These are phyloP conservation scores for Apiotrichum gracile DNA, from an alignment of 1,284 basidiomycete genomes.

Conservation along the genomic window DNA sequence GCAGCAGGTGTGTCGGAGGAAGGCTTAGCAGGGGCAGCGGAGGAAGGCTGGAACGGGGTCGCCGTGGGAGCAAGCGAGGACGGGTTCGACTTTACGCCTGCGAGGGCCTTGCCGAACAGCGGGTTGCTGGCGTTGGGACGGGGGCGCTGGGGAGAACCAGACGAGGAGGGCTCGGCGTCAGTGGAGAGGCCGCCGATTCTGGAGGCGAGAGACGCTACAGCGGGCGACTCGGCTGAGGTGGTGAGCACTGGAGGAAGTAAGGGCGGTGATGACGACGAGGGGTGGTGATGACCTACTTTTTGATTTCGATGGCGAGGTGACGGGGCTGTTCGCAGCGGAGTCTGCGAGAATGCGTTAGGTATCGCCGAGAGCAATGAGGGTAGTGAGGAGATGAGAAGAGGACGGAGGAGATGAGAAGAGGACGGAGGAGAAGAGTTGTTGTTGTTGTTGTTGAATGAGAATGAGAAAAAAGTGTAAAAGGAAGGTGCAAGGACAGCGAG, in stretches of 20 bases:
- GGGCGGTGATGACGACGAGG: neutral
- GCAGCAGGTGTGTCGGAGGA: neutral
- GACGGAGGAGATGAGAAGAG: neutral
- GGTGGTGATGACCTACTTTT: neutral
- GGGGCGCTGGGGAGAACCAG: constrained; percentile 15
- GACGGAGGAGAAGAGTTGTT: neutral
- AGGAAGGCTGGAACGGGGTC: neutral
- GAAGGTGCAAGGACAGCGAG: neutral
- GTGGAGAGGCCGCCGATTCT: constrained; percentile 38
- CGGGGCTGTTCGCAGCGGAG: no score
- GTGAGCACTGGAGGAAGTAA: no score
- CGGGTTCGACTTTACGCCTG: constrained; percentile 31
- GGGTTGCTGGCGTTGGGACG: constrained; percentile 25
- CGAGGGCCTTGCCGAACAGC: constrained; percentile 37
- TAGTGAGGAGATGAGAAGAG: neutral
- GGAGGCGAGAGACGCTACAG: constrained; percentile 30
- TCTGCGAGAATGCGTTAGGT: neutral
- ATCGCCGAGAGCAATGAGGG: no score
- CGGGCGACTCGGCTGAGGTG: constrained; percentile 14
- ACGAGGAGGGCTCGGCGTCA: constrained; percentile 6
- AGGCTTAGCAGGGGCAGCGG: constrained; percentile 1
- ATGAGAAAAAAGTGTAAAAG: neutral
- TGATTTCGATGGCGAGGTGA: no score
- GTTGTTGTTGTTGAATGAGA: no score
- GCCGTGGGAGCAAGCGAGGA: neutral